Evolutionary conservation across 768 basidiomycete genomes (phyloP).

Genomic region (Boletus reticulatus): DNA sequence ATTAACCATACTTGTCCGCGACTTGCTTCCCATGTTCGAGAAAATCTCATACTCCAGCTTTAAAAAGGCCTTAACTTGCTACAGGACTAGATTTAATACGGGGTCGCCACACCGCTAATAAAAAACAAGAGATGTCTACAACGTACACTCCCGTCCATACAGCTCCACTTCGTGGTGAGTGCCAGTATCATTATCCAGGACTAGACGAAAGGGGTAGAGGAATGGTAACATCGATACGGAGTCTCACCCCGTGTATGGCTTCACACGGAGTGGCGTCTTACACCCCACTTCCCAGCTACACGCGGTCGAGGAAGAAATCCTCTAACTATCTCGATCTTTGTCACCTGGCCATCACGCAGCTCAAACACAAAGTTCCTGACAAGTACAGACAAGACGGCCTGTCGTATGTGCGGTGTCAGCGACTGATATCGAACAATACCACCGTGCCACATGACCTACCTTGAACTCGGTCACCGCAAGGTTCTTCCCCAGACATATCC

Average conservation of each 20-base stretch:
- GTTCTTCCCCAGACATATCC: slow-evolving; percentile 47
- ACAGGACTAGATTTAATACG: too few species aligned
- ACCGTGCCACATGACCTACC: slow-evolving; percentile 12
- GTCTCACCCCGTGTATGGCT: slow-evolving; percentile 3
- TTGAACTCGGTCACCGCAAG: slow-evolving; percentile 45
- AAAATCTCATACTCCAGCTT: too few species aligned
- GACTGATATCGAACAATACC: not conserved
- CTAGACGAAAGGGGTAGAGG: too few species aligned
- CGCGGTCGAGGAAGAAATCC: slow-evolving; percentile 15
- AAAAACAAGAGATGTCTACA: too few species aligned
- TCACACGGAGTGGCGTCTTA: slow-evolving; percentile 26
- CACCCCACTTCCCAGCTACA: slow-evolving; percentile 23
- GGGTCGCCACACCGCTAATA: too few species aligned
- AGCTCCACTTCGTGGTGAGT: too few species aligned
- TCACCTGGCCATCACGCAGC: slow-evolving; percentile 36
- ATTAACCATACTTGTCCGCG: too few species aligned
- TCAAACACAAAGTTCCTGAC: slow-evolving; percentile 39
- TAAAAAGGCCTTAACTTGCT: too few species aligned
- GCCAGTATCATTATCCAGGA: too few species aligned
- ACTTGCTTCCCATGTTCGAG: too few species aligned
- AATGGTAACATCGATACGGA: not conserved
- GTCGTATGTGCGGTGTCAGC: not conserved
- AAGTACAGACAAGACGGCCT: slow-evolving; percentile 44
- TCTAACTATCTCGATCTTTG: slow-evolving; percentile 14
- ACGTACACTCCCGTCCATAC: too few species aligned